Percentiles rank a stretch among this genome's conserved stretches.
Evolutionary conservation across 768 basidiomycete species (phyloP).

Genomic region (Epithele typhae): DNA sequence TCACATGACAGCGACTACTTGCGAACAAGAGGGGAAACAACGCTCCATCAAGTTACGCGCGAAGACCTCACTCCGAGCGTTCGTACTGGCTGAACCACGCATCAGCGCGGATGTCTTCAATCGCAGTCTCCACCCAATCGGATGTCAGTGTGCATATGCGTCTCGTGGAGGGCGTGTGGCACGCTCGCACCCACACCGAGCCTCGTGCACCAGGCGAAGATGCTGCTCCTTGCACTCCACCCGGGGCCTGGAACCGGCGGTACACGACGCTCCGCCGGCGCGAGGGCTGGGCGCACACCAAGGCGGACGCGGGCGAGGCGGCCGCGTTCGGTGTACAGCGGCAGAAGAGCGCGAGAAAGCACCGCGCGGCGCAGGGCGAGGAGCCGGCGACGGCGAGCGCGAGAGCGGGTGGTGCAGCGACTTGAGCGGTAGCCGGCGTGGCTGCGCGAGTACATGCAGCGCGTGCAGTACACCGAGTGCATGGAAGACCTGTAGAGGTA

Average conservation of each 20-base stretch:
- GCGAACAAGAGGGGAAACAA: no score
- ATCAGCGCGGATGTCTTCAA: no score
- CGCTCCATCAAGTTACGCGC: no score
- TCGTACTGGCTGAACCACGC: no score
- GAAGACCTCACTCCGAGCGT: no score
- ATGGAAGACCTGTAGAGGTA: constrained; percentile 52
- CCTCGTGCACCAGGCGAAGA: constrained; percentile 43
- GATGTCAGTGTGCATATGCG: no score
- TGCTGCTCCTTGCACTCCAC: constrained; percentile 61
- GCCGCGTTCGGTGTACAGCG: constrained; percentile 4
- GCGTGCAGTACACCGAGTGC: constrained; percentile 65
- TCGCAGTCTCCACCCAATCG: no score
- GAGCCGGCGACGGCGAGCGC: constrained; percentile 27
- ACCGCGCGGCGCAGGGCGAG: neutral
- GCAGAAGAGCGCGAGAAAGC: constrained; percentile 11
- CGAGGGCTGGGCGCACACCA: constrained; percentile 64
- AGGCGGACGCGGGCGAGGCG: constrained; percentile 42
- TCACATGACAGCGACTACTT: no score
- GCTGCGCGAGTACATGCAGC: constrained; percentile 60
- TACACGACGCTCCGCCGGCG: constrained; percentile 51
- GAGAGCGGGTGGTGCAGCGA: constrained; percentile 43
- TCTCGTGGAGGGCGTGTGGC: no score
- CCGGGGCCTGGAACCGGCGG: constrained; percentile 71
- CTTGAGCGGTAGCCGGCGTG: constrained; percentile 53
- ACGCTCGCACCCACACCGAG: constrained; percentile 36